These are phyloP conservation scores for Mycosphaerella sp. DNA, from an alignment of 2,329 filamentous ascomycete species.

Conservation along the genomic window DNA sequence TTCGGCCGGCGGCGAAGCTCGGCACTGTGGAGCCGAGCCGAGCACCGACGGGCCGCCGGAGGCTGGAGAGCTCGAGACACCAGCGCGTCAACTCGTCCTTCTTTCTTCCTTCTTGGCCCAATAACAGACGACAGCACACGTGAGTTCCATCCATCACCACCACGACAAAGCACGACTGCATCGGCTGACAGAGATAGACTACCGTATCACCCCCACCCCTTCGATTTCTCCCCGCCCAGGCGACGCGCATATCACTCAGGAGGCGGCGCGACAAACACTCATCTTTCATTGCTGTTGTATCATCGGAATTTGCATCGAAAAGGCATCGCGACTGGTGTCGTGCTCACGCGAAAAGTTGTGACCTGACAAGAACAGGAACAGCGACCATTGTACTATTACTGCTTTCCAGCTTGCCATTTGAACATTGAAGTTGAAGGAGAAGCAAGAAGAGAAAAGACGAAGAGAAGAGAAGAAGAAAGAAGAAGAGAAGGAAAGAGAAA, in stretches of 20 bases:
- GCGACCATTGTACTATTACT: slow-evolving; percentile 4
- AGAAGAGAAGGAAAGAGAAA: no score
- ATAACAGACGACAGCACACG: not conserved
- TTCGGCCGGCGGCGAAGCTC: not conserved
- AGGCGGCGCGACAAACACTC: not conserved
- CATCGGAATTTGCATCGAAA: slow-evolving; percentile 3
- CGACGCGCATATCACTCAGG: slow-evolving; percentile 1
- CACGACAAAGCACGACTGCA: not conserved
- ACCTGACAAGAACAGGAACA: not conserved
- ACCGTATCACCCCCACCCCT: not conserved
- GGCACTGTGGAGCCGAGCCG: not conserved
- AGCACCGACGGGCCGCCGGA: no score
- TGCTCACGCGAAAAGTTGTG: not conserved
- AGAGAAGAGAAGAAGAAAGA: no score
- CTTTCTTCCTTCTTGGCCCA: not conserved
- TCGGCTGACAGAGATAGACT: not conserved
- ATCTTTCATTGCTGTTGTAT: not conserved
- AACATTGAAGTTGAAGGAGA: no score
- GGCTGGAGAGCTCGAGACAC: not conserved
- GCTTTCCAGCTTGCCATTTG: not conserved
- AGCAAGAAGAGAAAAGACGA: no score
- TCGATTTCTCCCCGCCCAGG: not conserved
- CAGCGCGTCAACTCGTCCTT: not conserved
- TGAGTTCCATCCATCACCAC: not conserved
- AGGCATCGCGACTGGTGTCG: not conserved